phyloP scores from a whole-genome alignment of 306 rosid genomes.

The Hippophae tibetana region DNA sequence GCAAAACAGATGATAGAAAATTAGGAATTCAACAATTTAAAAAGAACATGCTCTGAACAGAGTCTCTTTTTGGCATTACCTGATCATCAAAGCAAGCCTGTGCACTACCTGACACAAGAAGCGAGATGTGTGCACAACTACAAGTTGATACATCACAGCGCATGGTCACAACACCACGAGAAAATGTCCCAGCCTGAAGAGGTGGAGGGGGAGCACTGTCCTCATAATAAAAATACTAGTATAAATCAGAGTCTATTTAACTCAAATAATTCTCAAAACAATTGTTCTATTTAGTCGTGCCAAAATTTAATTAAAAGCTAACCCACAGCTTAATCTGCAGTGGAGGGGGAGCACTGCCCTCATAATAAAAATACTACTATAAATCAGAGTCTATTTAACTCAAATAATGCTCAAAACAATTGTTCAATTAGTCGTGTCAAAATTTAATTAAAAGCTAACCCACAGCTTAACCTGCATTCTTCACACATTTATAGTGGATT shows the following conservation, averaged over 20 bases:
- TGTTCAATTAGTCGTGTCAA: too few relatives aligned
- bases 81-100: conserved; percentile 92
- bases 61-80: conserved; percentile 35
- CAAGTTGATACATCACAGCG: conserved; percentile 90
- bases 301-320: too few relatives aligned
- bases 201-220: conserved; percentile 97
- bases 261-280: too few relatives aligned
- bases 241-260: too few relatives aligned
- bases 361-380: conserved; percentile 8
- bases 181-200: conserved; percentile 93
- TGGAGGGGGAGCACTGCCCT: conserved; percentile 91
- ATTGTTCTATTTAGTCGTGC: too few relatives aligned
- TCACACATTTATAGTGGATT: conserved; percentile 1
- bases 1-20: conserved; percentile 18
- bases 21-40: conserved; percentile 23
- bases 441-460: too few relatives aligned
- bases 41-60: conserved; percentile 11
- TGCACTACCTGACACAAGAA: conserved; percentile 90
- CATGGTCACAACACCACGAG: conserved; percentile 99
- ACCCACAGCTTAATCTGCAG: conserved; percentile 3
- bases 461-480: too few relatives aligned
- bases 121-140: conserved; percentile 88
- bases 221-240: conserved; percentile 16
- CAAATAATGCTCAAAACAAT: too few relatives aligned
- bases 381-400: too few relatives aligned